Conservation (phyloP, 2,329 filamentous ascomycete species). For the Aureobasidium melanogenum region DNA sequence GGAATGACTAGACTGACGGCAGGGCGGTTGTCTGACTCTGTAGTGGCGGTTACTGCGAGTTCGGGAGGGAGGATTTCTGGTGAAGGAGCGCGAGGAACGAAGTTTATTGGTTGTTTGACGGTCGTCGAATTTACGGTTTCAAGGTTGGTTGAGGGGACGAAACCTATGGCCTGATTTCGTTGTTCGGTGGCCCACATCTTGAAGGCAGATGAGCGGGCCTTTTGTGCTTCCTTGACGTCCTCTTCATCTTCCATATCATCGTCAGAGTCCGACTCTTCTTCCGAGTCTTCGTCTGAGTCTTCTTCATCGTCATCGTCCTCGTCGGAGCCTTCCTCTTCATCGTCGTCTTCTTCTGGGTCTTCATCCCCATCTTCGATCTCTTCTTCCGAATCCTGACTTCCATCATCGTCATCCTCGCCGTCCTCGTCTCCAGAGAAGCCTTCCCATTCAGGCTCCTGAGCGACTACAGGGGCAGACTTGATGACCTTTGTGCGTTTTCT, state of each 20-base stretch:
- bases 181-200: constrained; percentile 87
- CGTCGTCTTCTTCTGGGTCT: constrained; percentile 10
- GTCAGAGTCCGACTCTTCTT: constrained; percentile 22
- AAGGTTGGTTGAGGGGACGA: constrained; percentile 41
- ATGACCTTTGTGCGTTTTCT: constrained; percentile 51
- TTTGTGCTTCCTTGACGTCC: constrained; percentile 24
- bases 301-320: constrained; percentile 16
- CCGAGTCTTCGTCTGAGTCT: constrained; percentile 25
- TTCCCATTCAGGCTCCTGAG: constrained; percentile 48
- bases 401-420: constrained; percentile 18
- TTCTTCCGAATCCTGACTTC: neutral
- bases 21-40: constrained; percentile 51
- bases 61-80: constrained; percentile 62
- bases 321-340: constrained; percentile 19
- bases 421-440: constrained; percentile 40
- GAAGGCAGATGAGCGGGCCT: constrained; percentile 59
- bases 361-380: constrained; percentile 13
- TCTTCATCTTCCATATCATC: constrained; percentile 26
- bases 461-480: constrained; percentile 11
- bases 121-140: constrained; percentile 22
- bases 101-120: constrained; percentile 48
- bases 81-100: constrained; percentile 59
- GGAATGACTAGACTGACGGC: constrained; percentile 66
- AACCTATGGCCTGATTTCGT: constrained; percentile 74
- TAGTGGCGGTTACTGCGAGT: constrained; percentile 48